These are phyloP conservation scores for Nannizziopsis arthrosporioides DNA, from an alignment of 2,329 filamentous ascomycete species.

Conservation along the genomic window DNA sequence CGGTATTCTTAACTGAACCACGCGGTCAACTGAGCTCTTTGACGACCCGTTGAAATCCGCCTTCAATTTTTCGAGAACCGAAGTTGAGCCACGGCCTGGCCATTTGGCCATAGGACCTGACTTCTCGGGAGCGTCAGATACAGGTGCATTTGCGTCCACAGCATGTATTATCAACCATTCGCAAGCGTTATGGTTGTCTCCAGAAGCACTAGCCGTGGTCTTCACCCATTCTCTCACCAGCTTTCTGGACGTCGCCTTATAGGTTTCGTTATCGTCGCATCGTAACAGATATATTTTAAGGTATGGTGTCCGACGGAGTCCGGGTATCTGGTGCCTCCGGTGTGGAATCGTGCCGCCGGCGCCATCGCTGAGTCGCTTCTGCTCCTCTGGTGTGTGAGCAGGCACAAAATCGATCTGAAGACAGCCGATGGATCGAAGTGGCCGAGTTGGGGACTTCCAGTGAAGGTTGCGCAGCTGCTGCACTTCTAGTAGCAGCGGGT, in stretches of 20 bases:
- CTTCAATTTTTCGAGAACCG: slow-evolving; percentile 77
- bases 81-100: slow-evolving; percentile 64
- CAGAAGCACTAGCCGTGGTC: slow-evolving; percentile 46
- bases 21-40: slow-evolving; percentile 62
- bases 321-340: slow-evolving; percentile 87
- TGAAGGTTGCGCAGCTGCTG: slow-evolving; percentile 84
- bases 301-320: slow-evolving; percentile 83
- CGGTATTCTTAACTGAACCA: slow-evolving; percentile 71
- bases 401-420: slow-evolving; percentile 81
- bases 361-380: slow-evolving; percentile 29
- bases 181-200: slow-evolving; percentile 86
- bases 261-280: slow-evolving; percentile 91
- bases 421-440: slow-evolving; percentile 83
- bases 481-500: slow-evolving; percentile 62
- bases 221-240: slow-evolving; percentile 88
- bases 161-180: slow-evolving; percentile 95
- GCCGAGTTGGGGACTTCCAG: slow-evolving; percentile 90
- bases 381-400: slow-evolving; percentile 37
- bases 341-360: slow-evolving; percentile 28
- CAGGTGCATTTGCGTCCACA: slow-evolving; percentile 80
- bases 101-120: slow-evolving; percentile 56
- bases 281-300: slow-evolving; percentile 79
- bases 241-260: slow-evolving; percentile 68
- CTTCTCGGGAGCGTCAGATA: slow-evolving; percentile 56
- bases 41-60: slow-evolving; percentile 76